phyloP scores from a whole-genome alignment of 306 rosid species.

The Dryas octopetala region DNA sequence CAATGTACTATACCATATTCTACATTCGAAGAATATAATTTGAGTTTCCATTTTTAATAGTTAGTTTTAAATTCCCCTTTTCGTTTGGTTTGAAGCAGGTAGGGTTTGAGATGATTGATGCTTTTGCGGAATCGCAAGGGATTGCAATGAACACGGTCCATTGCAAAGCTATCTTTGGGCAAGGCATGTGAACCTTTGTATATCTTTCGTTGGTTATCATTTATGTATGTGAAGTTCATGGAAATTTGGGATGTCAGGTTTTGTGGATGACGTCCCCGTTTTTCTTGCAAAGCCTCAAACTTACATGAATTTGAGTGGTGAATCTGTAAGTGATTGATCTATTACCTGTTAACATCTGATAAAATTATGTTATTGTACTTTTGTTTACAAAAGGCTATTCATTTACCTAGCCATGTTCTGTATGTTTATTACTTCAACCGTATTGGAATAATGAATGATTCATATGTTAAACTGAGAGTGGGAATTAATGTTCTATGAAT shows the following conservation, averaged over 20 bases:
- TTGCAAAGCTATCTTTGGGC: conserved; percentile 82
- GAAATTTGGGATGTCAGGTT: conserved; percentile 46
- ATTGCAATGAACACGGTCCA: conserved; percentile 55
- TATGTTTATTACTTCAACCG: neutral
- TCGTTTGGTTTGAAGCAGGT: conserved; percentile 46
- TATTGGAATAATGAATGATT: neutral
- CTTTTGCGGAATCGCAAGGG: conserved; percentile 69
- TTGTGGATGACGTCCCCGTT: conserved; percentile 76
- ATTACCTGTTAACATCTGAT: neutral
- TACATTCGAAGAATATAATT: neutral
- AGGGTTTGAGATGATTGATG: conserved; percentile 87
- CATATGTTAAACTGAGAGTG: neutral
- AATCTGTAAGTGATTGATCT: conserved; percentile 66
- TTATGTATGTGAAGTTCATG: conserved; percentile 24
- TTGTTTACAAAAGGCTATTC: neutral
- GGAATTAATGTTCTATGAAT: neutral
- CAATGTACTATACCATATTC: conserved; percentile 44
- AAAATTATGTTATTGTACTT: neutral
- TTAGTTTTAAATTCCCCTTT: neutral
- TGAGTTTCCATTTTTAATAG: neutral
- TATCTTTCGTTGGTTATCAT: conserved; percentile 15
- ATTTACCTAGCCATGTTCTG: neutral
- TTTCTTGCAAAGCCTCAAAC: conserved; percentile 97
- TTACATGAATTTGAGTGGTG: conserved; percentile 93
- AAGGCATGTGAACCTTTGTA: conserved; percentile 40